Evolutionary conservation across 371 early-diverging fungal genomes (phyloP).

Genomic region (Basidiobolus meristosporus): DNA sequence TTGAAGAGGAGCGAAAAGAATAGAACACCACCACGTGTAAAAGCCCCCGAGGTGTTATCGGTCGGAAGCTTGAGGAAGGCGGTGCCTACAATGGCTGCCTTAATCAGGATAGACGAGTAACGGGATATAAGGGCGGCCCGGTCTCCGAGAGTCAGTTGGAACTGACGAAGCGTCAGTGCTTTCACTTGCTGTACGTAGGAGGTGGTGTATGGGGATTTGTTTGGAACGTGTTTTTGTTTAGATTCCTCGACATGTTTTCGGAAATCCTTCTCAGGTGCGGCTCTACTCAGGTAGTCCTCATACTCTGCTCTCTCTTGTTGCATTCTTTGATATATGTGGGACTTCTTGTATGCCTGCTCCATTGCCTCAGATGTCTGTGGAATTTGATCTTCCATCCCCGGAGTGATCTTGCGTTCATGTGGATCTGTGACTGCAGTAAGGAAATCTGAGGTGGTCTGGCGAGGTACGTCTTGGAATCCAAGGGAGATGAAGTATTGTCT

Average conservation of each 20-base stretch:
- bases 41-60: constrained; percentile 23
- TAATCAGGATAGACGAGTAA: constrained; percentile 20
- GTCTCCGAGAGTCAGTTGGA: constrained; percentile 15
- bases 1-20: constrained; percentile 32
- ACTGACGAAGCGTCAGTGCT: constrained; percentile 22
- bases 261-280: constrained; percentile 12
- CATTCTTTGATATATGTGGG: constrained; percentile 8
- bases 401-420: constrained; percentile 21
- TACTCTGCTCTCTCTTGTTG: constrained; percentile 10
- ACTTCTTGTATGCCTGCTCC: constrained; percentile 10
- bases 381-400: constrained; percentile 17
- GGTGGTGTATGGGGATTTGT: constrained; percentile 18
- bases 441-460: constrained; percentile 47
- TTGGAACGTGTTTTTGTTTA: constrained; percentile 15
- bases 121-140: constrained; percentile 17
- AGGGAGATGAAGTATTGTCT: constrained; percentile 23
- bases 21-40: constrained; percentile 44
- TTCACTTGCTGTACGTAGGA: constrained; percentile 23
- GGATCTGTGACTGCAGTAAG: constrained; percentile 39
- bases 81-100: constrained; percentile 38
- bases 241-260: constrained; percentile 15
- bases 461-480: constrained; percentile 31
- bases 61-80: constrained; percentile 28
- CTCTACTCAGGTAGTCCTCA: constrained; percentile 3
- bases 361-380: constrained; percentile 14